phyloP scores from a whole-genome alignment of 2,329 filamentous ascomycete species.

The Magnaporthiopsis poae region DNA sequence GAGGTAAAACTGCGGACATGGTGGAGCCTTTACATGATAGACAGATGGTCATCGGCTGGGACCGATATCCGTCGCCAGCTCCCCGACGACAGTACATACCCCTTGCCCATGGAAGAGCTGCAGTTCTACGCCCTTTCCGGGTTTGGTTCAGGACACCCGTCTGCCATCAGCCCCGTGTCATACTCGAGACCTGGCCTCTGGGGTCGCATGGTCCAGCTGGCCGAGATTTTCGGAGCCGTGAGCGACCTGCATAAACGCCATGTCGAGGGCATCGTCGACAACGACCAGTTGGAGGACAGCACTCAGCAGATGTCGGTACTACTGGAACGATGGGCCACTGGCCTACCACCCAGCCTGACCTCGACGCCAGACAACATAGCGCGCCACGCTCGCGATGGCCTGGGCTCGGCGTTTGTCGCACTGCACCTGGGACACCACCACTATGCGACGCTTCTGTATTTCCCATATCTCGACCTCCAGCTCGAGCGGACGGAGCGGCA shows the following conservation, averaged over 20 bases:
- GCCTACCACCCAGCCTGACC: not conserved
- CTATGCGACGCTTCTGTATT: conserved; percentile 6
- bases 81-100: not conserved
- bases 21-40: conserved; percentile 9
- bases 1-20: conserved; percentile 1
- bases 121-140: not conserved
- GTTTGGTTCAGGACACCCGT: not conserved
- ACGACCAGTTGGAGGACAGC: not conserved
- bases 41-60: conserved; percentile 7
- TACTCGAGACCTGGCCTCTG: conserved; percentile 3
- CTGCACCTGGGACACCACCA: conserved; percentile 6
- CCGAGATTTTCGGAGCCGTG: not conserved
- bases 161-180: not conserved
- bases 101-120: conserved; percentile 6
- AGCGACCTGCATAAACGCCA: conserved; percentile 2
- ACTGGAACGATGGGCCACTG: not conserved
- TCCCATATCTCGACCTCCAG: conserved; percentile 5
- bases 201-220: conserved; percentile 7
- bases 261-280: conserved; percentile 1
- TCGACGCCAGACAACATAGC: conserved; percentile 3
- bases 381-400: not conserved
- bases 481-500: not conserved
- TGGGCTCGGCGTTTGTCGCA: conserved; percentile 7
- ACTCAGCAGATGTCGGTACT: not conserved
- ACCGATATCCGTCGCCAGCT: conserved; percentile 1